These are phyloP conservation scores for Silene coronaria DNA, from an alignment of 179 eudicot genomes.

Conservation along the genomic window DNA sequence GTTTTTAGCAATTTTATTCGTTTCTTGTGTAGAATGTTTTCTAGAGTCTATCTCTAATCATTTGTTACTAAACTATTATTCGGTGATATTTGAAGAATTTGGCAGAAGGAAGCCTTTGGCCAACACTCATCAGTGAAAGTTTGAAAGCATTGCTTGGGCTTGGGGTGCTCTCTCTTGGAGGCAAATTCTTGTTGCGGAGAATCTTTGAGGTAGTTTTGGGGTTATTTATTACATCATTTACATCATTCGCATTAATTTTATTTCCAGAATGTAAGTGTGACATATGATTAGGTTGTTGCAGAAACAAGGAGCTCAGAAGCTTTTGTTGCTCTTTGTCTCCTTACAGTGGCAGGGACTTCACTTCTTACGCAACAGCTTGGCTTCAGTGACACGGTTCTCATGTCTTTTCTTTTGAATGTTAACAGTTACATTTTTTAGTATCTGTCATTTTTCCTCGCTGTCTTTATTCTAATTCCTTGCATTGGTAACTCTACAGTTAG, in stretches of 20 bases:
- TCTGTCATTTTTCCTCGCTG: conserved; percentile 2
- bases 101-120: conserved; percentile 80
- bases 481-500: conserved; percentile 52
- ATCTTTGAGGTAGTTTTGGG: conserved; percentile 70
- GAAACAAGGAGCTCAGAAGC: conserved; percentile 99
- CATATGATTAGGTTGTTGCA: conserved; percentile 73
- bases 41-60: background rate
- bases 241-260: conserved; percentile 11
- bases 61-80: background rate
- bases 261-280: conserved; percentile 24
- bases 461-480: conserved; percentile 13
- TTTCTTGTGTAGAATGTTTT: background rate
- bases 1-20: background rate
- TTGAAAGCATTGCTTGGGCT: conserved; percentile 79
- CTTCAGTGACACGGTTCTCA: conserved; percentile 92
- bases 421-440: background rate
- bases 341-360: conserved; percentile 96
- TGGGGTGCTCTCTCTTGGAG: conserved; percentile 90
- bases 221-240: conserved; percentile 5
- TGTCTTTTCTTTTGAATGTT: background rate
- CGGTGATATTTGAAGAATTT: conserved; percentile 51
- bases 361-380: conserved; percentile 95
- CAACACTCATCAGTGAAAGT: conserved; percentile 76
- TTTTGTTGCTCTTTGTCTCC: conserved; percentile 91
- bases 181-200: conserved; percentile 68